Evolutionary conservation across 2,329 filamentous ascomycete species (phyloP).

Genomic region (Colletotrichum graminicola): DNA sequence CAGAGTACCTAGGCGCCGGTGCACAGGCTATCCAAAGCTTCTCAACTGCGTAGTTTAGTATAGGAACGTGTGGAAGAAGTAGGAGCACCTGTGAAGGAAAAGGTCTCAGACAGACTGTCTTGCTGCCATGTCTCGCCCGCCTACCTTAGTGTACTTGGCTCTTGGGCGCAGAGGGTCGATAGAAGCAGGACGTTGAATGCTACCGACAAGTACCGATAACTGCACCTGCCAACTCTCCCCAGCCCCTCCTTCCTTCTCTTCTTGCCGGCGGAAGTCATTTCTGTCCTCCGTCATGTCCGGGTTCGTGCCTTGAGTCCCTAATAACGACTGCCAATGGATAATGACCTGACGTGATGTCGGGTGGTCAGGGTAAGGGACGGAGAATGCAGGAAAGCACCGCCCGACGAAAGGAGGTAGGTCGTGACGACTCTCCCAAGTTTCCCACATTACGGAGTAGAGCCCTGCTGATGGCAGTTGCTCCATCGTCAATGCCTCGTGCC

Average conservation of each 20-base stretch:
- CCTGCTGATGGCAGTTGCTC: constrained; percentile 7
- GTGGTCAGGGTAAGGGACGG: constrained; percentile 32
- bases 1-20: constrained; percentile 1
- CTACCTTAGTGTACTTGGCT: background rate
- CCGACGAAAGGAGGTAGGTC: constrained; percentile 22
- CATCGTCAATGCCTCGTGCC: constrained; percentile 24
- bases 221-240: constrained; percentile 15
- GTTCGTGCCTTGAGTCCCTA: background rate
- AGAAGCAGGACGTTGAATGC: background rate
- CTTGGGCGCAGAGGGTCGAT: background rate
- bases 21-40: background rate
- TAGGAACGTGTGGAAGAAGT: background rate
- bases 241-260: background rate
- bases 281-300: background rate
- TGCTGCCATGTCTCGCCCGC: background rate
- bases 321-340: background rate
- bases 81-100: background rate
- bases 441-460: constrained; percentile 29
- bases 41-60: background rate
- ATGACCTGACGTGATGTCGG: constrained; percentile 15
- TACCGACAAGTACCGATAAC: background rate
- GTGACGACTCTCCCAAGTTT: constrained; percentile 18
- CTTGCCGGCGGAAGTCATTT: constrained; percentile 5
- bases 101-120: background rate
- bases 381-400: constrained; percentile 14